These are phyloP conservation scores for Scleroderma bovista DNA, from an alignment of 768 basidiomycete genomes.

Conservation along the genomic window DNA sequence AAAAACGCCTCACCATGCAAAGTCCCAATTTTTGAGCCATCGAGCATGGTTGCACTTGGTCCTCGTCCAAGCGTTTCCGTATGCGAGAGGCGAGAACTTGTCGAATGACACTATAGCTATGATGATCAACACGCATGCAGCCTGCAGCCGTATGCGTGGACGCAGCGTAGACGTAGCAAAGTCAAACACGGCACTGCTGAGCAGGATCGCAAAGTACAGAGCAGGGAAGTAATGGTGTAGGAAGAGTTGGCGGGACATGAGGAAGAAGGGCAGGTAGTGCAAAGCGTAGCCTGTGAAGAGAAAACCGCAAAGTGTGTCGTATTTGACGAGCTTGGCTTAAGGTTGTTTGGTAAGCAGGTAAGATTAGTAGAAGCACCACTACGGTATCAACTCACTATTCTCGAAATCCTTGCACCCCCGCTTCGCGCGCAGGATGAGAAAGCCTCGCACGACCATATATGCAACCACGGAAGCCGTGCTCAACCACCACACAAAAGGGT, in stretches of 20 bases:
- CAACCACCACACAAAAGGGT: slow-evolving; percentile 90
- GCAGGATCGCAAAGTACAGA: slow-evolving; percentile 86
- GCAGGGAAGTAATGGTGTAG: slow-evolving; percentile 98
- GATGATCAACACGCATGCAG: slow-evolving; percentile 68
- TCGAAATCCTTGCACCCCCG: slow-evolving; percentile 91
- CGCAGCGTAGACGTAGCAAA: slow-evolving; percentile 73
- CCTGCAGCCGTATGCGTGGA: slow-evolving; percentile 73
- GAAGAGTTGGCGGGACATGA: slow-evolving; percentile 97
- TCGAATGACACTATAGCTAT: slow-evolving; percentile 74
- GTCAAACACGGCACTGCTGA: slow-evolving; percentile 77
- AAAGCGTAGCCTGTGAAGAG: slow-evolving; percentile 87
- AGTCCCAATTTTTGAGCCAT: slow-evolving; percentile 96
- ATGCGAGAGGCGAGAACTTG: slow-evolving; percentile 75
- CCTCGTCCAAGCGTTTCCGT: slow-evolving; percentile 87
- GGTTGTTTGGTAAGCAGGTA: neutral
- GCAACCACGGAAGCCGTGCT: slow-evolving; percentile 64
- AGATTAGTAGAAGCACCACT: slow-evolving; percentile 1
- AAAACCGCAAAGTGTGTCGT: slow-evolving; percentile 87
- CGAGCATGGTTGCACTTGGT: slow-evolving; percentile 65
- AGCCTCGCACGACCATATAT: slow-evolving; percentile 65
- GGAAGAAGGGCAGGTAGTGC: slow-evolving; percentile 96
- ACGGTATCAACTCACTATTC: slow-evolving; percentile 54
- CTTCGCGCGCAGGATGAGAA: slow-evolving; percentile 85
- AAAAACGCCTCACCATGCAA: slow-evolving; percentile 61
- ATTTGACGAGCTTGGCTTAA: slow-evolving; percentile 86